Percentiles rank a stretch among this genome's conserved stretches.
These are phyloP conservation scores for Eucalyptus victrix DNA, from an alignment of 345 rosid genomes.

Conservation along the genomic window DNA sequence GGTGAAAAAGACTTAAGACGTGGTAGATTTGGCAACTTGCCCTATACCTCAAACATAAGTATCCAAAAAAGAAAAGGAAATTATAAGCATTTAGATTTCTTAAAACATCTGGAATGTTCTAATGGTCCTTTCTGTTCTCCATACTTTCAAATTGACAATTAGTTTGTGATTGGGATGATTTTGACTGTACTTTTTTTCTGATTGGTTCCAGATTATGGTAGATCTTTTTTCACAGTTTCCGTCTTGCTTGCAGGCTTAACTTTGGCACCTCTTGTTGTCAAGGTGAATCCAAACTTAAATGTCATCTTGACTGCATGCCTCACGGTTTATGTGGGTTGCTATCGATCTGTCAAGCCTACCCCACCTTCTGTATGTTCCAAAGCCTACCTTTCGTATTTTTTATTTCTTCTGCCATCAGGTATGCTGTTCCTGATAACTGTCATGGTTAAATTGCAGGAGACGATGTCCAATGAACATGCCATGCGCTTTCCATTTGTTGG, in stretches of 20 bases:
- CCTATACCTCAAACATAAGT: not conserved
- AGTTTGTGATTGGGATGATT: not conserved
- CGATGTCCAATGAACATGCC: conserved; percentile 96
- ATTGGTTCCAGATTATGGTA: not conserved
- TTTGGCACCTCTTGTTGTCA: conserved; percentile 83
- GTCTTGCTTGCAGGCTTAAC: conserved; percentile 52
- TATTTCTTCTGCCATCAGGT: not conserved
- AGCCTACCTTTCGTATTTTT: not conserved
- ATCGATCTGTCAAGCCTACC: conserved; percentile 93
- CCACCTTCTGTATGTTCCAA: conserved; percentile 63
- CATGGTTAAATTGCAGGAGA: conserved; percentile 47
- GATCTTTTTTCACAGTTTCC: not conserved
- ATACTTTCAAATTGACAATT: not conserved
- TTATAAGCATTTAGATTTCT: not conserved
- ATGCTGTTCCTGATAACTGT: not conserved
- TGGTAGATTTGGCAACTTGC: not conserved
- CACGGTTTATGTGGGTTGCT: conserved; percentile 91
- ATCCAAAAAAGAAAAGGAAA: not conserved
- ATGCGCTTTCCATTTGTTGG: conserved; percentile 99
- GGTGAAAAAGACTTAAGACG: not conserved
- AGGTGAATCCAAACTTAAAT: conserved; percentile 85
- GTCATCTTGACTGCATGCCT: conserved; percentile 88
- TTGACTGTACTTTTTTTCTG: not conserved
- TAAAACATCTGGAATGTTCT: not conserved
- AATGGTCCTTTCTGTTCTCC: not conserved